Evolutionary conservation across 2,329 filamentous ascomycete genomes (phyloP).

Genomic region (Colletotrichum agaves): DNA sequence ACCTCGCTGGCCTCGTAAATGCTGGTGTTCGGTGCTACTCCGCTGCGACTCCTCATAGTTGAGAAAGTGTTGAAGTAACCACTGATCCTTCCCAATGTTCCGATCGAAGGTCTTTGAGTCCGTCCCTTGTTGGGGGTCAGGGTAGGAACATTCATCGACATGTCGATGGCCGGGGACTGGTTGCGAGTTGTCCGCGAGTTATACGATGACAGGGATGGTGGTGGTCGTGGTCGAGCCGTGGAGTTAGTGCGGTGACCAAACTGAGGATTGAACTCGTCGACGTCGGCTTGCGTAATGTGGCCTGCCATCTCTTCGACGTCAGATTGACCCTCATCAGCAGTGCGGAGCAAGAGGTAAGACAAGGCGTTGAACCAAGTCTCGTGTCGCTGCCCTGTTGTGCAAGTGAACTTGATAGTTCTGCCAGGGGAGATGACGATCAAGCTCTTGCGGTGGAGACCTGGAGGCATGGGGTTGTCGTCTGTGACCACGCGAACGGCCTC

Average conservation of each 20-base stretch:
- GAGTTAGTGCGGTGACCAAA: constrained; percentile 50
- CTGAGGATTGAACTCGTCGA: constrained; percentile 85
- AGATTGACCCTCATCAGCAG: constrained; percentile 70
- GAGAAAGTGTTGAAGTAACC: constrained; percentile 70
- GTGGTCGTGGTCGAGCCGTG: constrained; percentile 60
- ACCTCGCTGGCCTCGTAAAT: constrained; percentile 72
- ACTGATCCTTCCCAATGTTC: constrained; percentile 68
- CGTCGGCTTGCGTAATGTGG: constrained; percentile 69
- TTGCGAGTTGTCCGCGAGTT: constrained; percentile 78
- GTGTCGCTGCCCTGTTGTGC: constrained; percentile 90
- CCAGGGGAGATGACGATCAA: constrained; percentile 90
- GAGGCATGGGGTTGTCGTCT: constrained; percentile 95
- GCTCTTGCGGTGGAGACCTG: constrained; percentile 93
- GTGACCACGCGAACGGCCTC: constrained; percentile 91
- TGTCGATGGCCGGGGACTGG: constrained; percentile 66
- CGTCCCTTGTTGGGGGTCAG: constrained; percentile 62
- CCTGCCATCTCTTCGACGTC: constrained; percentile 69
- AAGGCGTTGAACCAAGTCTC: constrained; percentile 99
- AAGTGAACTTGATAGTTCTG: constrained; percentile 91
- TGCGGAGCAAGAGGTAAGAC: constrained; percentile 89
- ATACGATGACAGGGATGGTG: constrained; percentile 80
- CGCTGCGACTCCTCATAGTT: constrained; percentile 64
- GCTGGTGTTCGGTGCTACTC: constrained; percentile 54
- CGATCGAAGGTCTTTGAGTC: constrained; percentile 49
- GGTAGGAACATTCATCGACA: constrained; percentile 65